Conservation (phyloP, 352 stramenopile species). For the Pseudoperonospora humuli region DNA sequence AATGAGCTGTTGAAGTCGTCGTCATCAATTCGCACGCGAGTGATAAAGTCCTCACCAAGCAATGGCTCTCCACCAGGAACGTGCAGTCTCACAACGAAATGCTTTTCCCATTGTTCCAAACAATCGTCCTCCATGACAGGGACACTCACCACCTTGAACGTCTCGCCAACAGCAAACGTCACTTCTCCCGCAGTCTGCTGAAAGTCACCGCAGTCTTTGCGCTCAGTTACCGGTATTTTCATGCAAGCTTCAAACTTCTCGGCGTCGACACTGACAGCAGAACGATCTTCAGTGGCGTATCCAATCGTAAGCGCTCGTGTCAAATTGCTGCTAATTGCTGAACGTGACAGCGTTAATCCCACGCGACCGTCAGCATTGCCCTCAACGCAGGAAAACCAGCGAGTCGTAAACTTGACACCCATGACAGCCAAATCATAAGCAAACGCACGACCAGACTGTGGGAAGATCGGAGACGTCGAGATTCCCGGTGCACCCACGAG, state of each 20-base stretch:
- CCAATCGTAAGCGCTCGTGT: slow-evolving; percentile 47
- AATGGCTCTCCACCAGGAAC: slow-evolving; percentile 86
- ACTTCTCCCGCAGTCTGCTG: slow-evolving; percentile 76
- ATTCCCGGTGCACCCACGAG: slow-evolving; percentile 52
- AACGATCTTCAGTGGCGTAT: slow-evolving; percentile 75
- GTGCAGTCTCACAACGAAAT: slow-evolving; percentile 88
- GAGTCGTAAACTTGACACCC: slow-evolving; percentile 48
- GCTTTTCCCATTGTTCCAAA: slow-evolving; percentile 81
- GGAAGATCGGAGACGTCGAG: slow-evolving; percentile 32
- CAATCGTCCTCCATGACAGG: slow-evolving; percentile 93
- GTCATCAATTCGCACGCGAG: slow-evolving; percentile 89
- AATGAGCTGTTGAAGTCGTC: slow-evolving; percentile 76
- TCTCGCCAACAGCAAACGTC: slow-evolving; percentile 85
- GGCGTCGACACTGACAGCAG: slow-evolving; percentile 42
- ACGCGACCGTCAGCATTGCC: slow-evolving; percentile 44
- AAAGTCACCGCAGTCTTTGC: slow-evolving; percentile 62
- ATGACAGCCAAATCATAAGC: slow-evolving; percentile 55
- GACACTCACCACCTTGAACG: slow-evolving; percentile 81
- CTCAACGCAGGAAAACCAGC: slow-evolving; percentile 56
- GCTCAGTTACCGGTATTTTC: slow-evolving; percentile 44
- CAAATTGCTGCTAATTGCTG: slow-evolving; percentile 28
- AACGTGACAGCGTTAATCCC: slow-evolving; percentile 50
- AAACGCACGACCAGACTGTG: slow-evolving; percentile 48
- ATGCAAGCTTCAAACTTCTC: slow-evolving; percentile 55
- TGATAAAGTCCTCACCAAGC: slow-evolving; percentile 86